phyloP scores from a whole-genome alignment of 2,329 filamentous ascomycete species.

The Claviceps monticola region DNA sequence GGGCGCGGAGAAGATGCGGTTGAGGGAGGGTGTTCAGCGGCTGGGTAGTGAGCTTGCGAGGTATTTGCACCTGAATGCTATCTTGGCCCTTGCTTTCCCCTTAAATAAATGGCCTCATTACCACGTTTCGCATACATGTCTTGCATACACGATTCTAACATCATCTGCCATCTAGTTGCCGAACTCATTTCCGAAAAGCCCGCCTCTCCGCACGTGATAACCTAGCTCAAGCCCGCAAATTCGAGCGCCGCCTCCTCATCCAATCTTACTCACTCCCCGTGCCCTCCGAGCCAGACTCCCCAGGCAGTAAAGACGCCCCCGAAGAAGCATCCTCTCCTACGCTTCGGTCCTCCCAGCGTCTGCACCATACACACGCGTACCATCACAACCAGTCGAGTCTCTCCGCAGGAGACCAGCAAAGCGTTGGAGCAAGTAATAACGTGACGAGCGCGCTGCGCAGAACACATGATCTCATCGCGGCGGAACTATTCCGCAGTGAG shows the following conservation, averaged over 20 bases:
- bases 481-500: conserved; percentile 71
- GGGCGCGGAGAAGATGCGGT: conserved; percentile 46
- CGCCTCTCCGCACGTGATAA: conserved; percentile 66
- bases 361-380: conserved; percentile 18
- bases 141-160: background rate
- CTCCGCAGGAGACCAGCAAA: conserved; percentile 56
- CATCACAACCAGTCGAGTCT: conserved; percentile 18
- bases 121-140: too few species aligned
- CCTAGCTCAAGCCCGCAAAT: conserved; percentile 57
- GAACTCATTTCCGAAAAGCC: conserved; percentile 65
- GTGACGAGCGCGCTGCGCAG: conserved; percentile 73
- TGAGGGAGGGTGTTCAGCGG: conserved; percentile 53
- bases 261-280: conserved; percentile 41
- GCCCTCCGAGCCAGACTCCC: conserved; percentile 16
- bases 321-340: conserved; percentile 10
- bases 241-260: conserved; percentile 65
- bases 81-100: too few species aligned
- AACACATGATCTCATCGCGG: conserved; percentile 75
- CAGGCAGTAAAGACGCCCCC: conserved; percentile 7
- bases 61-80: conserved; percentile 27
- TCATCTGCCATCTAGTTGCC: conserved; percentile 26
- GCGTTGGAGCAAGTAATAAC: conserved; percentile 63
- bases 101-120: too few species aligned
- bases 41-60: conserved; percentile 56
- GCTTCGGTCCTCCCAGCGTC: conserved; percentile 11